Evolutionary conservation across 306 rosid species (phyloP), one percentile per base, ranked within the genome.

Genomic region (Prunus fruticosa): DNA sequence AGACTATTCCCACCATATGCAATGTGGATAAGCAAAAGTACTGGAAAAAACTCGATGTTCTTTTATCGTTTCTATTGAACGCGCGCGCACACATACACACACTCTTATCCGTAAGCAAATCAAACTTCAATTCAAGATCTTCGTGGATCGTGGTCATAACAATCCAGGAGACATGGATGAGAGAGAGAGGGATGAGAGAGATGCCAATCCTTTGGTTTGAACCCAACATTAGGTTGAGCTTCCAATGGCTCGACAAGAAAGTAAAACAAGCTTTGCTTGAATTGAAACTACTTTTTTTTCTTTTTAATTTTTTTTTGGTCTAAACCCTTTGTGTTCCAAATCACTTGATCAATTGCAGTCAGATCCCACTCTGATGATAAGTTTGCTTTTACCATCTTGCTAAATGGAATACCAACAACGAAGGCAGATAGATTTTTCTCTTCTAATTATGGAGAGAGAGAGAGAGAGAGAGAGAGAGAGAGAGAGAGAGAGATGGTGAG

Each of bases 271-370:
- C 78, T 81, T 88, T 85, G 58, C 80, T 79, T 34, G 41, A 34
- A 34, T 84, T 73, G 78, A 41, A 80, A 41, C 58, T 11, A 28
- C 9, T 38, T 7, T 9, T 2, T 38, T 46, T 2, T 0, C 2
- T 2, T 9, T 15, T 34, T 9, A 8, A 3, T 14, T 16, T 46
- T 15, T 28, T 30, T 2, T 0, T 6, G 0, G 8, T 22, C 38
- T 27, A 10, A 7, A 15, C 6, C 50, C 4, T 8, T 9, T 38
- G 43, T 38, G 32, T 8, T 18, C 0, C 46, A 10, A 57, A 81
- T 81, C 85, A 83, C 91, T 86, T 19, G 45, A 74, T 80, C 86
- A 79, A 64, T 82, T 74, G 91, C 88, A 84, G 93, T 92, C 96
- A 87, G 84, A 87, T 88, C 86, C 90, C 92, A 88, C 91, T 82